Conservation (phyloP, 2,329 filamentous ascomycete species). For the Xylariaceae sp. region DNA sequence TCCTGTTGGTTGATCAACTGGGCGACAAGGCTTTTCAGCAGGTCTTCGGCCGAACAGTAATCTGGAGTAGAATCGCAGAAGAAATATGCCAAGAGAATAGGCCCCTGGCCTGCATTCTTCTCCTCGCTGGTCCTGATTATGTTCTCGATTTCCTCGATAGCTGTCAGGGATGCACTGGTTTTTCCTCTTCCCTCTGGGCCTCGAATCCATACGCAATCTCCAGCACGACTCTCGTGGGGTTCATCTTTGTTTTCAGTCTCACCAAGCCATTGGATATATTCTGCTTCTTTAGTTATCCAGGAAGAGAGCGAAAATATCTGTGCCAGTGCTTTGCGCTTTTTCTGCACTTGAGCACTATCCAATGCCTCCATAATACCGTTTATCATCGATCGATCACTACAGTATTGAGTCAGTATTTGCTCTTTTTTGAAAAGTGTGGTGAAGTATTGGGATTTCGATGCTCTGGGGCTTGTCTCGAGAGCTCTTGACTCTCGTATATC, state of each 20-base stretch:
- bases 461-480: no score
- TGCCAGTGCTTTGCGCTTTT: slow-evolving; percentile 38
- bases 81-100: slow-evolving; percentile 44
- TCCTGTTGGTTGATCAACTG: slow-evolving; percentile 43
- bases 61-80: slow-evolving; percentile 44
- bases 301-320: slow-evolving; percentile 40
- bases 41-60: slow-evolving; percentile 44
- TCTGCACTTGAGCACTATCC: slow-evolving; percentile 39
- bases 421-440: no score
- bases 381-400: slow-evolving; percentile 35
- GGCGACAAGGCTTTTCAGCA: slow-evolving; percentile 44
- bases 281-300: slow-evolving; percentile 43
- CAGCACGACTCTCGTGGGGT: slow-evolving; percentile 10
- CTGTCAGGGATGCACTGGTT: slow-evolving; percentile 44
- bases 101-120: slow-evolving; percentile 29
- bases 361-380: slow-evolving; percentile 38
- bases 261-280: slow-evolving; percentile 42
- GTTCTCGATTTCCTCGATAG: slow-evolving; percentile 41
- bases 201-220: slow-evolving; percentile 44
- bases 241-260: slow-evolving; percentile 14
- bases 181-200: slow-evolving; percentile 47
- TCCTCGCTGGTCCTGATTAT: slow-evolving; percentile 27
- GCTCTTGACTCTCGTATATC: no score
- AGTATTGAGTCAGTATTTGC: no score
- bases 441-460: no score